Evolutionary conservation across 768 basidiomycete genomes (phyloP), one percentile per base, ranked within the genome.

Genomic region (Termitomyces eurrhizus): DNA sequence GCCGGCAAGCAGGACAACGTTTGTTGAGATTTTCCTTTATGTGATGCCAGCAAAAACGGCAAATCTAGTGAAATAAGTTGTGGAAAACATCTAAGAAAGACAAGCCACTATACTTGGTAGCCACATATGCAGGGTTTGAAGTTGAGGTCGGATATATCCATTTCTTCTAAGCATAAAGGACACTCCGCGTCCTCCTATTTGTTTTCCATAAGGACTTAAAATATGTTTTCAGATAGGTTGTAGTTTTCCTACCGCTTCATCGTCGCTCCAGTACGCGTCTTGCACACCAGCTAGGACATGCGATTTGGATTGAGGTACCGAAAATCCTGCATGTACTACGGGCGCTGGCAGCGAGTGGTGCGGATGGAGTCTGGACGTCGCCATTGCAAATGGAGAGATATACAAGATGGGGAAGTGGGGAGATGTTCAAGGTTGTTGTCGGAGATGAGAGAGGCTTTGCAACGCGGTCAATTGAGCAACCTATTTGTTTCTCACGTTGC

Each of bases 101-200:
- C 45, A 59, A 44, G n/a, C n/a, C 32, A 45, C 55, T 54, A 56
- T 67, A 91, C 97, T 84, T 98, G 97, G 77, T 98, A 97, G 62
- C 97, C 97, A 76, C 97, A 99, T 55, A 95, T 87, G 75, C 97
- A 99, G 32, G 97, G 97, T 79, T 95, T 96, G 80, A 99, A 99
- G 79, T 96, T 96, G 74, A 98, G 85, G 83, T 99, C 97, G 53
- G 94, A 94, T 66, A 98, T 86, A 77, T 98, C 97, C 90, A 99
- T 94, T 78, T 97, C 95, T 71, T 98, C 96, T 48, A 98, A 86
- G 77, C 97, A 99, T 61, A 99, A 85, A 49, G 97, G 93, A 77
- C 97, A 99, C 69, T 98, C 97, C 63, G 92, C 91, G 70, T 98
- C 95, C 73, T 98, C 96, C 96, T 98, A 2, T 64, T 50, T 44